Evolutionary conservation across 2,329 filamentous ascomycete genomes (phyloP).

Genomic region (Sphaerostilbella broomeana): DNA sequence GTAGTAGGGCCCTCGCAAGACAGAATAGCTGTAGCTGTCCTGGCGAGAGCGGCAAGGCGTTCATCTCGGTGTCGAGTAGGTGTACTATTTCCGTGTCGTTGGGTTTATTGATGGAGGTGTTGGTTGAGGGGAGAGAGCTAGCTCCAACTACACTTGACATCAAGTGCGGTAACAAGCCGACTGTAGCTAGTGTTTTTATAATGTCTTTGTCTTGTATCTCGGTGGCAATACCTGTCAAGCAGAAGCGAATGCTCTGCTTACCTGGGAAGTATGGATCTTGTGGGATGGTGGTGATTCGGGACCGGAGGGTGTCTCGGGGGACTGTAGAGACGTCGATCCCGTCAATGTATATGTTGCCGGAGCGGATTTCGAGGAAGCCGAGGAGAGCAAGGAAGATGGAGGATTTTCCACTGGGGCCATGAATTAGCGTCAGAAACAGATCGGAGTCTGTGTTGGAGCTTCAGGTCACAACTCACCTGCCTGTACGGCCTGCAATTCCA

Average conservation of each 20-base stretch:
- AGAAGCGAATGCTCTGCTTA: conserved; percentile 44
- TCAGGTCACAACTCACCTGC: conserved; percentile 14
- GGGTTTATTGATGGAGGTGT: too few species aligned
- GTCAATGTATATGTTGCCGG: conserved; percentile 37
- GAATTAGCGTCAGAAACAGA: conserved; percentile 15
- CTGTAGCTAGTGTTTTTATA: conserved; percentile 34
- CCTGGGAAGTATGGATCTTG: conserved; percentile 43
- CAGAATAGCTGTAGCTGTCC: conserved; percentile 47
- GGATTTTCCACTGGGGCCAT: conserved; percentile 45
- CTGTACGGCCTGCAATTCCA: conserved; percentile 6
- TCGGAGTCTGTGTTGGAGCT: background rate
- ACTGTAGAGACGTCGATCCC: conserved; percentile 34
- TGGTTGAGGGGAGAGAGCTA: too few species aligned
- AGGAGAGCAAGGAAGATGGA: conserved; percentile 43
- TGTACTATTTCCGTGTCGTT: too few species aligned
- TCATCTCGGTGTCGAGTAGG: conserved; percentile 32
- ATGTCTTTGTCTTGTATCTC: conserved; percentile 29
- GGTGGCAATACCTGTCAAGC: too few species aligned
- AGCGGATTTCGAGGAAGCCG: conserved; percentile 38
- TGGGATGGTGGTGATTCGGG: conserved; percentile 38
- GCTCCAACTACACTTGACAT: too few species aligned
- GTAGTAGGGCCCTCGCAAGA: conserved; percentile 40
- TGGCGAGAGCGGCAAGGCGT: conserved; percentile 31
- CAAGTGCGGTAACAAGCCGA: conserved; percentile 37
- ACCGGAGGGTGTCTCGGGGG: conserved; percentile 36